These are phyloP conservation scores for Chrysochromulina tobinii DNA, from an alignment of 78 protist genomes.

Conservation along the genomic window DNA sequence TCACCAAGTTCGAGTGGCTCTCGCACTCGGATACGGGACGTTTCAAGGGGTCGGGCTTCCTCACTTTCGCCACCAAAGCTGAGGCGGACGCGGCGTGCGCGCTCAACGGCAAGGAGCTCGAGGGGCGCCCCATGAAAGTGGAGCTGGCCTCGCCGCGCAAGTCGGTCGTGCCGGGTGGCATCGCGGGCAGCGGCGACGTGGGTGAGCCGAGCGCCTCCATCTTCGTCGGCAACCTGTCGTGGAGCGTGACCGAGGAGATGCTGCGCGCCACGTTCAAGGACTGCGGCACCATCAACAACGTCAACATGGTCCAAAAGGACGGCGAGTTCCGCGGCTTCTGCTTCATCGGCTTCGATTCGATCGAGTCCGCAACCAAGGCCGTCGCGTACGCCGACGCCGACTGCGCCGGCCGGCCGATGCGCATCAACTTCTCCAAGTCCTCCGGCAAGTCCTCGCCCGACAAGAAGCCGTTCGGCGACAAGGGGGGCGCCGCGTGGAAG, in stretches of 20 bases:
- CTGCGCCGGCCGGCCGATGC: background rate
- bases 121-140: constrained; percentile 10
- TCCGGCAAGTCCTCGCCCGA: too few relatives aligned
- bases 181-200: background rate
- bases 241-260: background rate
- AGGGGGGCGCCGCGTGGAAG: background rate
- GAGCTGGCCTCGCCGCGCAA: background rate
- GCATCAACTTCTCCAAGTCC: background rate
- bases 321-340: background rate
- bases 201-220: background rate
- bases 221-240: constrained; percentile 2
- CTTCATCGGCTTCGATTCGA: background rate
- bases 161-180: background rate
- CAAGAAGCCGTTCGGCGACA: background rate
- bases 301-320: background rate
- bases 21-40: background rate
- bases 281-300: background rate
- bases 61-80: background rate
- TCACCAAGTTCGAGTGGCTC: background rate
- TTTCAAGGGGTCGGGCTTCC: constrained; percentile 6
- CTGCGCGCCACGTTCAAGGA: background rate
- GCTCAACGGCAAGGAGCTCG: background rate
- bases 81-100: background rate
- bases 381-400: background rate
- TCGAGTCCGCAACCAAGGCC: background rate